Base-by-base conservation (phyloP, 2,329 filamentous ascomycete genomes). In the Aspergillus fischeri region DNA sequence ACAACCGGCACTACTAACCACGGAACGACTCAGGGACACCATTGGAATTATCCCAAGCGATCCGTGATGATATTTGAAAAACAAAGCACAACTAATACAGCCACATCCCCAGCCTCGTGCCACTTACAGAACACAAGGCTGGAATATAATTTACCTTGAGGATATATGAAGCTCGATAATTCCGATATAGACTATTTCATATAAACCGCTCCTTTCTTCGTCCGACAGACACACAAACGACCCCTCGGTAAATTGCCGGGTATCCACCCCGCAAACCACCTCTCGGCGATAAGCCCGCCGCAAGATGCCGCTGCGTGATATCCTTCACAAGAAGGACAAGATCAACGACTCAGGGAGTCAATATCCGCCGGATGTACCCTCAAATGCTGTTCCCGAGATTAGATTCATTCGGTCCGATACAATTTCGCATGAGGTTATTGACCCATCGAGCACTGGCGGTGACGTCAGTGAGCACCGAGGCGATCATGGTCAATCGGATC, bases 361-460 rank as follows among this genome's bases (percentile, higher is more conserved):
- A 49, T 58, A 84, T 84, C 79, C 49, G 20, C 14, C 63, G 49
- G 80, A 79, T 63, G 80, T 83, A 61, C 72, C 56, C 7, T 61
- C 63, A 11, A 56, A 38, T 17, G 82, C 63, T 70, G 62, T 80
- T 1, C 86, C 88, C 56, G 86, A 90, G 65, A 91, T 97, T 77
- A 91, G 83, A 61, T 91, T 97, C 77, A 82, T 94, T 68, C 88
- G 92, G 60, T 88, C 90, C 63, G 93, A 96, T 70, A 96, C 92
- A 1, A 77, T 86, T 63, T 86, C 87, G 1, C 84, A 92, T 70
- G 91, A 97, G 73, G 78, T 88, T 63, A 90, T 96, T 71, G 80
- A 85, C 55, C 89, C 90, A 10, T 89, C 91, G 6, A 71, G 72
- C 53, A 81, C 81, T 63, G 75, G 76, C 14, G 79, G 78, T 56